These are phyloP conservation scores for Torrubiella hemipterigena DNA, from an alignment of 2,329 filamentous ascomycete species.

Conservation along the genomic window DNA sequence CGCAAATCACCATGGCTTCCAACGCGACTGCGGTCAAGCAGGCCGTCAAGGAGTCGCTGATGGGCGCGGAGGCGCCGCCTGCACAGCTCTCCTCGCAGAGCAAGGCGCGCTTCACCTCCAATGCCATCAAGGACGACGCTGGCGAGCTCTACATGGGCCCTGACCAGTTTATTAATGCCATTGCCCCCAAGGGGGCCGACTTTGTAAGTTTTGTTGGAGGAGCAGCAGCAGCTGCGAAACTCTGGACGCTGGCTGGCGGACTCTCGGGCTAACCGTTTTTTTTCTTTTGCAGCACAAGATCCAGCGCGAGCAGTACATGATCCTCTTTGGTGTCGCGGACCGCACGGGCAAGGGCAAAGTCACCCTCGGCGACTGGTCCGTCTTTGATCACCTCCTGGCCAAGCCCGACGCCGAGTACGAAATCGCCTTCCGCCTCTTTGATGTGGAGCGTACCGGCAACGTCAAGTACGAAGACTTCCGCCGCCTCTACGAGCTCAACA, in stretches of 20 bases:
- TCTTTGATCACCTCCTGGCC: slow-evolving; percentile 84
- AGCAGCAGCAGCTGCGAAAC: too few species aligned
- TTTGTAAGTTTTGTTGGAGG: slow-evolving; percentile 61
- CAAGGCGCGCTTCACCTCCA: slow-evolving; percentile 61
- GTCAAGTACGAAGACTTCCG: slow-evolving; percentile 89
- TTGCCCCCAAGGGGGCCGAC: slow-evolving; percentile 78
- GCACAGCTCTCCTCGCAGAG: slow-evolving; percentile 61
- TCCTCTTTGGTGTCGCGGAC: slow-evolving; percentile 89
- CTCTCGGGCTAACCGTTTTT: too few species aligned
- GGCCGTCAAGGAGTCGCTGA: slow-evolving; percentile 66
- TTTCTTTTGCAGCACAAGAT: slow-evolving; percentile 74
- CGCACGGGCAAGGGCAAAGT: slow-evolving; percentile 61
- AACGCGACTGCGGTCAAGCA: slow-evolving; percentile 45
- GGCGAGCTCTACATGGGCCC: slow-evolving; percentile 72
- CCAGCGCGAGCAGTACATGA: slow-evolving; percentile 85
- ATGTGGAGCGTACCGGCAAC: slow-evolving; percentile 67
- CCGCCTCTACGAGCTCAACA: slow-evolving; percentile 76
- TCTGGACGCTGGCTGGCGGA: too few species aligned
- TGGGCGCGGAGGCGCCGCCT: slow-evolving; percentile 44
- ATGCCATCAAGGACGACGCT: slow-evolving; percentile 64
- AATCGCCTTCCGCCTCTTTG: slow-evolving; percentile 94
- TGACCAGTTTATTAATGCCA: slow-evolving; percentile 81
- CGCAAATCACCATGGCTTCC: slow-evolving; percentile 16
- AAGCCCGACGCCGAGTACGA: slow-evolving; percentile 98
- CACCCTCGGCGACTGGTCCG: slow-evolving; percentile 74